Conservation (phyloP, 495 filamentous ascomycete genomes). For the Podospora bellae-mahoneyi region DNA sequence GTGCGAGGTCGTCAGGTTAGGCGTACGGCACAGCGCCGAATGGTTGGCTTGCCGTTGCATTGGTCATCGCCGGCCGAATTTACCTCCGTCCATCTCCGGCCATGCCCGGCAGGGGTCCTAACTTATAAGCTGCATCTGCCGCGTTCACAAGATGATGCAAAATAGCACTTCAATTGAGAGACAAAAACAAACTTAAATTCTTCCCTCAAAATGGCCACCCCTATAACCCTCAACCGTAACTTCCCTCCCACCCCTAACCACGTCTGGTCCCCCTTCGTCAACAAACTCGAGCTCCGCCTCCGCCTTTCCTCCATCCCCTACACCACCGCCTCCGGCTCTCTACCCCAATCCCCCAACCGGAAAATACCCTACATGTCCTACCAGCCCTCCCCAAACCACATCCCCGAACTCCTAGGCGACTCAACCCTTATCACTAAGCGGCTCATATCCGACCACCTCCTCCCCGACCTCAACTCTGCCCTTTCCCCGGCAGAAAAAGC, state of each 20-base stretch:
- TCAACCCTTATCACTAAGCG: slow-evolving; percentile 52
- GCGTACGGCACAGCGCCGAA: background rate
- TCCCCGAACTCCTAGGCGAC: slow-evolving; percentile 37
- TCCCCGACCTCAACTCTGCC: slow-evolving; percentile 47
- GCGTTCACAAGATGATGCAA: background rate
- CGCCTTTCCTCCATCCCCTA: slow-evolving; percentile 54
- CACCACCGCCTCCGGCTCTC: slow-evolving; percentile 41
- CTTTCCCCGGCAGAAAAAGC: slow-evolving; percentile 40
- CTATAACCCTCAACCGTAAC: slow-evolving; percentile 53
- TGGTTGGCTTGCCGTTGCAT: background rate
- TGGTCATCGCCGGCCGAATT: background rate
- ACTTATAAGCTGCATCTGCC: background rate
- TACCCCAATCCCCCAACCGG: slow-evolving; percentile 46
- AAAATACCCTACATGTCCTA: slow-evolving; percentile 58
- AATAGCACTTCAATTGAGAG: background rate
- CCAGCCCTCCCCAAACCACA: background rate
- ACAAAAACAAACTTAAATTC: background rate
- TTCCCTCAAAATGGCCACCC: background rate
- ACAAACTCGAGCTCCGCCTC: slow-evolving; percentile 61
- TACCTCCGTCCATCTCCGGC: background rate
- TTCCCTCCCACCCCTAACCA: slow-evolving; percentile 41
- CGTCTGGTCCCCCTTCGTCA: slow-evolving; percentile 64
- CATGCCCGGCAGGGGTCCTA: background rate
- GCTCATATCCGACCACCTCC: slow-evolving; percentile 39
- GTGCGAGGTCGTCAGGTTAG: background rate